Percentiles rank a stretch among this genome's conserved stretches.
phyloP scores from a whole-genome alignment of 495 filamentous ascomycete genomes.

The Xylaria flabelliformis region DNA sequence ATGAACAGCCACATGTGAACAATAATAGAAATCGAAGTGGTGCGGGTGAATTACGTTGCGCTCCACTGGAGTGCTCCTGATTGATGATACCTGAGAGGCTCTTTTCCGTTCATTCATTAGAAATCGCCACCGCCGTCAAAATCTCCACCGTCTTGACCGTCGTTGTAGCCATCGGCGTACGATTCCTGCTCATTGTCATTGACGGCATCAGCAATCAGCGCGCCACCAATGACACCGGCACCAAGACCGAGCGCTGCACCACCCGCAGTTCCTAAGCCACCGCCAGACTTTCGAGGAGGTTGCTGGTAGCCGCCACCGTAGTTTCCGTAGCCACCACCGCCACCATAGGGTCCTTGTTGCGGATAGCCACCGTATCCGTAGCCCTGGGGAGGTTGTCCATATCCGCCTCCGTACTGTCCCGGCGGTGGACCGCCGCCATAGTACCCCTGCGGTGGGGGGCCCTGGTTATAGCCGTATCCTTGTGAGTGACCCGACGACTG shows the following conservation, averaged over 20 bases:
- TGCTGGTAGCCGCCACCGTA: slow-evolving; percentile 39
- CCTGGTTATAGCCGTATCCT: slow-evolving; percentile 36
- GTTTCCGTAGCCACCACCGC: slow-evolving; percentile 41
- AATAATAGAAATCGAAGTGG: slow-evolving; percentile 84
- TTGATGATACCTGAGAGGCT: neutral
- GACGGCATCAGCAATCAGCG: slow-evolving; percentile 69
- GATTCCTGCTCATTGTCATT: slow-evolving; percentile 62
- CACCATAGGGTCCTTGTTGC: slow-evolving; percentile 31
- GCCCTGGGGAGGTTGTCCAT: slow-evolving; percentile 29
- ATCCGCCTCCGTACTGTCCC: slow-evolving; percentile 41
- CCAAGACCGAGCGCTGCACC: slow-evolving; percentile 79
- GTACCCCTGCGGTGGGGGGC: slow-evolving; percentile 48
- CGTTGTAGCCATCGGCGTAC: slow-evolving; percentile 54
- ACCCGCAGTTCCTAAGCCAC: slow-evolving; percentile 70
- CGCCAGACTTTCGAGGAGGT: slow-evolving; percentile 41
- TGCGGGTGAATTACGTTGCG: slow-evolving; percentile 84
- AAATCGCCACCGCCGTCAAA: slow-evolving; percentile 56
- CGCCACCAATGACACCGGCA: slow-evolving; percentile 76
- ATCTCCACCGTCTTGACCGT: slow-evolving; percentile 53
- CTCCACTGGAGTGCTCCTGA: slow-evolving; percentile 83
- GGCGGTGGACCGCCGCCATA: slow-evolving; percentile 46
- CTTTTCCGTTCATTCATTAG: slow-evolving; percentile 39
- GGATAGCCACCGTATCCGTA: slow-evolving; percentile 36
- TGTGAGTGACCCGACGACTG: slow-evolving; percentile 13
- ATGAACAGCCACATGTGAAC: slow-evolving; percentile 79